A percentile compares a stretch with the other conserved stretches of the same genome.
Conservation (phyloP, 306 rosid genomes). For the Lupinus albus region DNA sequence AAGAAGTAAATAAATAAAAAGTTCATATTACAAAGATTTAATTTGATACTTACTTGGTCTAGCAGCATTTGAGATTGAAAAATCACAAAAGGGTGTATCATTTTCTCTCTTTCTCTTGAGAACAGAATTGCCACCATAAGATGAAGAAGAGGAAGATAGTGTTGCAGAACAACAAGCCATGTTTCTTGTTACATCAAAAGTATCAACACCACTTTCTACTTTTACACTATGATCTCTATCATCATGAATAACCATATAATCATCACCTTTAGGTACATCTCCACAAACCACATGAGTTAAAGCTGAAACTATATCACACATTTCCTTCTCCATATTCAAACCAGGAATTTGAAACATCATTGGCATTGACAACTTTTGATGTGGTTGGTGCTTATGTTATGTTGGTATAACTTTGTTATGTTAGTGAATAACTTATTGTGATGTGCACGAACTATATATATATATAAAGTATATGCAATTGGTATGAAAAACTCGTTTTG, state of each 20-base stretch:
- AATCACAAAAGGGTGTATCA: conserved; percentile 14
- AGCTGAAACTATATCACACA: conserved; percentile 55
- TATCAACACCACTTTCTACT: neutral
- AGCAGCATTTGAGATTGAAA: conserved; percentile 6
- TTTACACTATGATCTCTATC: neutral
- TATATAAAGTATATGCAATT: neutral
- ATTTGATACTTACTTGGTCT: conserved; percentile 40
- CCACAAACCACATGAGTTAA: conserved; percentile 50
- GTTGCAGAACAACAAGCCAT: neutral
- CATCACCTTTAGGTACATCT: neutral
- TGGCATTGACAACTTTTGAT: conserved; percentile 26
- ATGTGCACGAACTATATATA: neutral
- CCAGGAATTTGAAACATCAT: conserved; percentile 44
- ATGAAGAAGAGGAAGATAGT: conserved; percentile 32
- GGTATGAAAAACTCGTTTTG: neutral
- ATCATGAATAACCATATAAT: neutral
- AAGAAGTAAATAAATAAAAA: neutral
- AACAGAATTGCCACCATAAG: conserved; percentile 28
- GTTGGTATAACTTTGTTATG: conserved; percentile 13
- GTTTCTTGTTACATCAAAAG: neutral
- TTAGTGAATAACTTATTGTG: neutral
- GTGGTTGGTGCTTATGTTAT: neutral
- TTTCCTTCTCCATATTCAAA: conserved; percentile 49
- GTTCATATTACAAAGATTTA: neutral
- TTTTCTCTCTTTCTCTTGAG: conserved; percentile 50